Evolutionary conservation across 345 rosid species (phyloP).

Genomic region (Lumnitzera racemosa): DNA sequence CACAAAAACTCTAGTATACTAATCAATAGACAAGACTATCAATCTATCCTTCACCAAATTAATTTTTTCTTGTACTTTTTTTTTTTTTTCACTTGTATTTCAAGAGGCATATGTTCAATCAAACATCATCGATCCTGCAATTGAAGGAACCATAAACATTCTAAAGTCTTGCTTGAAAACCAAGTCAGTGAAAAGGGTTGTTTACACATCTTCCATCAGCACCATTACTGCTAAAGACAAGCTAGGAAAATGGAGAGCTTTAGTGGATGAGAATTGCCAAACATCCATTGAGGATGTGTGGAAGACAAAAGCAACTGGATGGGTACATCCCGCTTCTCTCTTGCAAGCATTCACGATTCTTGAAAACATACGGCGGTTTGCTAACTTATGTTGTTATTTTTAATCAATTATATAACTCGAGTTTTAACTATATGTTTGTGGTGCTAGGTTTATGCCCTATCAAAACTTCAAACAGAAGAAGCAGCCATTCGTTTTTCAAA

Average conservation of each 20-base stretch:
- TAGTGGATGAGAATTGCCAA: slow-evolving; percentile 75
- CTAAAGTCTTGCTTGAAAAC: slow-evolving; percentile 65
- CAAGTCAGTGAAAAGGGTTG: slow-evolving; percentile 59
- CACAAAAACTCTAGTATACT: too few species aligned
- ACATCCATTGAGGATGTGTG: slow-evolving; percentile 37
- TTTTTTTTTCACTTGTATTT: slow-evolving; percentile 4
- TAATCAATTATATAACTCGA: neutral
- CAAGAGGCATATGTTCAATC: slow-evolving; percentile 46
- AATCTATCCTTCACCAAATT: too few species aligned
- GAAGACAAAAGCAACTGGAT: slow-evolving; percentile 62
- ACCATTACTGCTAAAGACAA: slow-evolving; percentile 63
- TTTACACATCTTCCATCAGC: slow-evolving; percentile 83
- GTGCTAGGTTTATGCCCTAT: slow-evolving; percentile 57
- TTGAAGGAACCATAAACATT: slow-evolving; percentile 58
- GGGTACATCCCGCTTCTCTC: slow-evolving; percentile 35
- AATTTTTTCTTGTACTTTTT: neutral
- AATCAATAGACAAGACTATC: too few species aligned
- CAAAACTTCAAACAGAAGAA: slow-evolving; percentile 66
- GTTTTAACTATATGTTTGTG: neutral
- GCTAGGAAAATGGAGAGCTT: slow-evolving; percentile 40
- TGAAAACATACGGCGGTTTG: neutral
- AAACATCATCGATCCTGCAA: slow-evolving; percentile 56
- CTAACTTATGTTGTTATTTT: neutral
- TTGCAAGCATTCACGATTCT: neutral
- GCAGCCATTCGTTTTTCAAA: slow-evolving; percentile 67